These are phyloP conservation scores for Huntiella bhutanensis DNA, from an alignment of 2,329 filamentous ascomycete genomes.

Conservation along the genomic window DNA sequence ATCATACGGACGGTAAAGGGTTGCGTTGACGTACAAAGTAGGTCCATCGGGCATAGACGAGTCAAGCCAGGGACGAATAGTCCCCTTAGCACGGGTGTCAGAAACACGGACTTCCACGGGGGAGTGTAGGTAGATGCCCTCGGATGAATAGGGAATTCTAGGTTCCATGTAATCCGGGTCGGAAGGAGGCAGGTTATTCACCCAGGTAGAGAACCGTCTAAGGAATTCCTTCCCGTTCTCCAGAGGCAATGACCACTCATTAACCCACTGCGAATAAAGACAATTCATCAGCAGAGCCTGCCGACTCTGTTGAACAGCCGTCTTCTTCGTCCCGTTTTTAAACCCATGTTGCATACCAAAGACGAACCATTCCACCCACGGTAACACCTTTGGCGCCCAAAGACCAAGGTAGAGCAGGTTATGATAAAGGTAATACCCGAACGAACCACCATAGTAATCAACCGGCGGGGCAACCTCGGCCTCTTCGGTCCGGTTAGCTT, in stretches of 20 bases:
- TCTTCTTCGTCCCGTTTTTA: slow-evolving; percentile 43
- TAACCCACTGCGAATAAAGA: slow-evolving; percentile 94
- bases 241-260: slow-evolving; percentile 91
- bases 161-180: slow-evolving; percentile 46
- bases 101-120: slow-evolving; percentile 79
- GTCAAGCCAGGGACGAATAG: slow-evolving; percentile 38
- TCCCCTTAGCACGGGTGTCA: slow-evolving; percentile 34
- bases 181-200: slow-evolving; percentile 42
- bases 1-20: slow-evolving; percentile 66
- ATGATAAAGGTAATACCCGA: slow-evolving; percentile 85
- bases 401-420: slow-evolving; percentile 69
- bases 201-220: slow-evolving; percentile 65
- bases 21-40: slow-evolving; percentile 77
- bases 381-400: slow-evolving; percentile 59
- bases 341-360: slow-evolving; percentile 98
- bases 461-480: slow-evolving; percentile 37
- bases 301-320: slow-evolving; percentile 63
- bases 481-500: slow-evolving; percentile 57
- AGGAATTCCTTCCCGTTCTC: slow-evolving; percentile 75
- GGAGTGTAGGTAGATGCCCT: slow-evolving; percentile 68
- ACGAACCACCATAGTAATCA: slow-evolving; percentile 61
- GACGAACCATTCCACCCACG: slow-evolving; percentile 87
- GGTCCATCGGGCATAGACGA: slow-evolving; percentile 49
- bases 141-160: slow-evolving; percentile 61
- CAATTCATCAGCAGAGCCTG: slow-evolving; percentile 88